Percentiles rank a stretch among this genome's conserved stretches.
These are phyloP conservation scores for Cladosporium sp. DNA, from an alignment of 2,329 filamentous ascomycete genomes.

Conservation along the genomic window DNA sequence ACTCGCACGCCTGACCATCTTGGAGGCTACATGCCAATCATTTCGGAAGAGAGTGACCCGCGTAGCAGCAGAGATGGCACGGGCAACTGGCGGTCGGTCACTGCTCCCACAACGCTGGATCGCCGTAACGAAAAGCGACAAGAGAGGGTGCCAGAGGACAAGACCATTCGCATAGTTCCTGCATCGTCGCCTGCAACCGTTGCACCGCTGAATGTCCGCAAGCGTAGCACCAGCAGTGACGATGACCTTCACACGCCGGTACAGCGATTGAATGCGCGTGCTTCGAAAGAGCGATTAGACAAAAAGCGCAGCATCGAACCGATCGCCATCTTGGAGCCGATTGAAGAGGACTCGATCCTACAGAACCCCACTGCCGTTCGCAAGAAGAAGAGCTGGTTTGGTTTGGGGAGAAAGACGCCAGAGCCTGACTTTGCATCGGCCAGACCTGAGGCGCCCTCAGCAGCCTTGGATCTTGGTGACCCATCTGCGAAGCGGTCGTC, in stretches of 20 bases:
- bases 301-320: slow-evolving; percentile 25
- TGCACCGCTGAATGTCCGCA: slow-evolving; percentile 58
- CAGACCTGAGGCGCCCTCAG: background rate
- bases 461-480: slow-evolving; percentile 23
- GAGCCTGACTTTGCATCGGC: slow-evolving; percentile 20
- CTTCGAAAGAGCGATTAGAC: slow-evolving; percentile 26
- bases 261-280: slow-evolving; percentile 22
- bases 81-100: slow-evolving; percentile 44
- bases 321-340: slow-evolving; percentile 28
- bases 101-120: slow-evolving; percentile 39
- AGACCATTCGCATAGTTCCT: slow-evolving; percentile 60
- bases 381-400: slow-evolving; percentile 52
- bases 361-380: slow-evolving; percentile 25
- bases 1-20: slow-evolving; percentile 32
- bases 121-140: slow-evolving; percentile 20
- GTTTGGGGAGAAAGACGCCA: slow-evolving; percentile 33
- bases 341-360: slow-evolving; percentile 33
- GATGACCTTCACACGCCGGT: slow-evolving; percentile 24
- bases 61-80: slow-evolving; percentile 34
- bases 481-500: slow-evolving; percentile 23
- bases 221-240: slow-evolving; percentile 41
- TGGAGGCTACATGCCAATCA: slow-evolving; percentile 47
- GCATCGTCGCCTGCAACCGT: slow-evolving; percentile 51
- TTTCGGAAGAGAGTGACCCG: slow-evolving; percentile 50
- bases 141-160: slow-evolving; percentile 34